Base-by-base conservation (phyloP, 2,329 filamentous ascomycete species). In the Colletotrichum sublineola region DNA sequence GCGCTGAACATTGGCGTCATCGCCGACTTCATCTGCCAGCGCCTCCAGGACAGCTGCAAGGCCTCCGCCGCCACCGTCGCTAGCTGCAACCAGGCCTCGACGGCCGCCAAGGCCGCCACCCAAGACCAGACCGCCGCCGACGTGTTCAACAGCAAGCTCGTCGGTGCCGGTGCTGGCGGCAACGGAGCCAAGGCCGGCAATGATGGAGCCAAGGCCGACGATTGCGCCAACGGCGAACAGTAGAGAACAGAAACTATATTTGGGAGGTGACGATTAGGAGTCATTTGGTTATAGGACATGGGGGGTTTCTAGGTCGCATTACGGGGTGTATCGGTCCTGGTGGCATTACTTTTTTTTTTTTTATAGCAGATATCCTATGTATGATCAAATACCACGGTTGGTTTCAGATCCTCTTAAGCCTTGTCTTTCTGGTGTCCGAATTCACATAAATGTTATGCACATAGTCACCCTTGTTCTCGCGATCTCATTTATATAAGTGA, bases 11-110 rank as follows among this genome's bases (percentile, higher is more conserved):
- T 79, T 71, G 76, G 76, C 42, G 71, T 87, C 75, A 84, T 88
- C 74, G 80, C 85, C 18, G 75, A 80, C 57, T 88, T 88, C 76
- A 85, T 86, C 77, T 86, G 84, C 78, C 77, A 80, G 52, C 84
- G 84, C 67, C 77, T 86, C 29, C 69, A 76, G 42, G 81, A 77
- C 57, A 71, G 68, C 33, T 78, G 77, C 75, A 76, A 77, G 73
- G 74, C 74, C 1, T 62, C 74, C 18, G 24, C 42, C 29, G 72
- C 65, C 14, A 64, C 67, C 44, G 15, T 73, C 12, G 48, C 38
- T 6, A 50, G 15, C 48, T 75, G 74, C 62, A 64, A 67, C 24
- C 24, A 40, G 33, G 77, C 77, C 6, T 52, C 69, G 58, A 68
- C 72, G 2, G 74, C 71, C 4, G 73, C 73, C 4, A 71, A 73